Base-by-base conservation (phyloP, 208 protist genomes). In the Phytomonas sp. region DNA sequence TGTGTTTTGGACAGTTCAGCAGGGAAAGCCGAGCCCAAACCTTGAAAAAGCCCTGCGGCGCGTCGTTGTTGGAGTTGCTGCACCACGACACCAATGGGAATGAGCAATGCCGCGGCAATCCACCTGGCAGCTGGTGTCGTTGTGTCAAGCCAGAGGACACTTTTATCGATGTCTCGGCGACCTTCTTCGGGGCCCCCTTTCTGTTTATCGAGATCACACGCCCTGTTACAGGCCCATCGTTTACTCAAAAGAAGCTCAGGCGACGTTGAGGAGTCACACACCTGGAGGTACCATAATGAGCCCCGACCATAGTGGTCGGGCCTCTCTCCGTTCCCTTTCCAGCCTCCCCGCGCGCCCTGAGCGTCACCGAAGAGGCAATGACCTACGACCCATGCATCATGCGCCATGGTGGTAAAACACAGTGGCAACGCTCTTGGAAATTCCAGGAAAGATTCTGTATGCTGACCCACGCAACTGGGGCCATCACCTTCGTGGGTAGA, bases 51-150 rank as follows among this genome's bases (percentile, higher is more conserved):
- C 6, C 82, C 70, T 13, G 28, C 37, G 66, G 92, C 76, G 0
- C 87, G 78, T 8, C 79, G 82, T 65, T 83, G 71, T 36, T 93
- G 85, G 53, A 92, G 68, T 11, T 77, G 85, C 71, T 91, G 87
- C 29, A 89, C 85, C 13, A 83, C 80, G 32, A 85, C 74, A 11
- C 70, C 84, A 32, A 93, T 83, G 4, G 87, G 90, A 53, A 93
- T 80, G 23, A 93, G 77, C 28, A 93, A 68, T 43, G 85, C 87
- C 67, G 82, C 86, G 32, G 83, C 83, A 15, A 96, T 71, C 90
- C 90, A 96, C 13, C 87, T 74, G 28, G 87, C 85, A 30, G 81
- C 87, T 15, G 90, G 90, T 5, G 91, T 79, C n/a, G 74, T 81
- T 28, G 79, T 75, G 72, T 89, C 81, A 11, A 93, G 68, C 83